Conservation (phyloP, 176 grass and related monocot species). For the Lolium rigidum region DNA sequence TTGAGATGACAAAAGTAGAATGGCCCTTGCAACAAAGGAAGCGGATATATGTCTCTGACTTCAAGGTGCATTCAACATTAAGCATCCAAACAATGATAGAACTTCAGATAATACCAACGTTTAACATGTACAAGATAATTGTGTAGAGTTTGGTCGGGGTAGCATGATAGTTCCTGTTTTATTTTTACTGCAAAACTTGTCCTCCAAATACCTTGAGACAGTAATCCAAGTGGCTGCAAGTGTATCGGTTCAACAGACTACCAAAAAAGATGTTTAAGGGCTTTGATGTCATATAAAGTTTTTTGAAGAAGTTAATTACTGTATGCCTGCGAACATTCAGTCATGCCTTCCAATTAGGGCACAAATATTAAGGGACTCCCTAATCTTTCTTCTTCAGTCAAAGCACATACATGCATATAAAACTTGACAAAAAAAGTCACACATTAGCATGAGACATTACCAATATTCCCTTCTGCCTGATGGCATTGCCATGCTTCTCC, state of each 20-base stretch:
- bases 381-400: background rate
- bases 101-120: background rate
- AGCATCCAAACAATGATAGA: background rate
- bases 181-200: background rate
- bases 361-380: background rate
- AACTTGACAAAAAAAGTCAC: background rate
- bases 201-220: background rate
- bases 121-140: background rate
- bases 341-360: background rate
- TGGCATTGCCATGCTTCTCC: conserved; percentile 58
- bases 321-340: background rate
- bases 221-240: background rate
- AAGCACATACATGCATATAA: background rate
- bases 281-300: background rate
- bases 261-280: background rate
- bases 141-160: background rate
- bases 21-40: background rate
- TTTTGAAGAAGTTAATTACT: background rate
- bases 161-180: background rate
- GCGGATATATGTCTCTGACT: background rate
- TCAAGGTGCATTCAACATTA: background rate
- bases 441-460: conserved; percentile 47
- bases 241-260: background rate
- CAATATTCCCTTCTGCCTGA: conserved; percentile 75
- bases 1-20: too few species aligned